phyloP scores from a whole-genome alignment of 2,329 filamentous ascomycete species.

The Tolypocladium sp. region DNA sequence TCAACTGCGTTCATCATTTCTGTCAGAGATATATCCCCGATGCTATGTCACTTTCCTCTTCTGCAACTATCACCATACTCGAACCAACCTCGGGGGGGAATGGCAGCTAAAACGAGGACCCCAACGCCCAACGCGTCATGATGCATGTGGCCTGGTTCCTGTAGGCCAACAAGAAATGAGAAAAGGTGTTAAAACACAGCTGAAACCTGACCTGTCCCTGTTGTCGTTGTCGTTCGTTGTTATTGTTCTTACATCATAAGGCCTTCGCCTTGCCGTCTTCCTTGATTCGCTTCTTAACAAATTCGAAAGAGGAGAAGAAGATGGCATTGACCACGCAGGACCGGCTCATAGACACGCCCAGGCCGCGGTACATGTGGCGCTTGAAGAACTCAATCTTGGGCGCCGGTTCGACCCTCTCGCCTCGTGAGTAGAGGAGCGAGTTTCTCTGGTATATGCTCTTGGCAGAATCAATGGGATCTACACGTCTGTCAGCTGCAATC shows the following conservation, averaged over 20 bases:
- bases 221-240: not conserved
- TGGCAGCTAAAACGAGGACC: not conserved
- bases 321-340: conserved; percentile 80
- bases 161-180: conserved; percentile 7
- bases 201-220: not conserved
- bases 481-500: conserved; percentile 2
- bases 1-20: not conserved
- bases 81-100: not conserved
- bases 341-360: conserved; percentile 74
- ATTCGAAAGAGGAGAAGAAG: conserved; percentile 84
- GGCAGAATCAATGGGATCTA: conserved; percentile 67
- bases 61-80: not conserved
- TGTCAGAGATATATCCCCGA: not conserved
- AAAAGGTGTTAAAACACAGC: conserved; percentile 5
- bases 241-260: conserved; percentile 6
- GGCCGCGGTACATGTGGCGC: conserved; percentile 69
- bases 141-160: not conserved
- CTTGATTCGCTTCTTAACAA: conserved; percentile 63
- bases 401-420: conserved; percentile 52
- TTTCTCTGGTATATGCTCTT: conserved; percentile 83
- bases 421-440: conserved; percentile 59
- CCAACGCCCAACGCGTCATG: not conserved
- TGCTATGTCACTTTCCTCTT: not conserved
- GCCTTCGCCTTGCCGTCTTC: conserved; percentile 28
- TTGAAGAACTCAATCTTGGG: conserved; percentile 74